Evolutionary conservation across 106 monocot genomes (phyloP).

Genomic region (Platanthera zijinensis): DNA sequence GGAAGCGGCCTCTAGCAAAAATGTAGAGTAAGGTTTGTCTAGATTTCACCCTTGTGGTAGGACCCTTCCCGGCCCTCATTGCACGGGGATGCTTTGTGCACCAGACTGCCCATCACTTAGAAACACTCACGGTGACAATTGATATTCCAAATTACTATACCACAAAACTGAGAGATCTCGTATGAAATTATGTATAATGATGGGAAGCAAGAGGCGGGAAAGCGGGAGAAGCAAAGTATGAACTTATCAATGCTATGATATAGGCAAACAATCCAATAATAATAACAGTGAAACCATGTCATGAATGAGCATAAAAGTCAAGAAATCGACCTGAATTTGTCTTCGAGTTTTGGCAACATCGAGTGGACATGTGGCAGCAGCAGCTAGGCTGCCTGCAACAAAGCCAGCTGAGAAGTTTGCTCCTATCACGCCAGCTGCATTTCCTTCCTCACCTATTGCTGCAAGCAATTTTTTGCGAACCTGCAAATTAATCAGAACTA

Average conservation of each 20-base stretch:
- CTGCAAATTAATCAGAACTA: slow-evolving; percentile 19
- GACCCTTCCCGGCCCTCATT: no score
- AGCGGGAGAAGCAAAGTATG: not conserved
- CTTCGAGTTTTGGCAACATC: slow-evolving; percentile 96
- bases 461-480: slow-evolving; percentile 57
- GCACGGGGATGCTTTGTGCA: no score
- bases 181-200: no score
- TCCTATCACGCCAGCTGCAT: slow-evolving; percentile 50
- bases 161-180: no score
- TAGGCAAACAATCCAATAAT: not conserved
- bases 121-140: no score
- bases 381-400: slow-evolving; percentile 82
- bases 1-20: no score
- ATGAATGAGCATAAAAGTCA: not conserved
- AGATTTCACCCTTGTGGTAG: no score
- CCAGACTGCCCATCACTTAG: no score
- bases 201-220: not conserved
- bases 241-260: not conserved
- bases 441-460: slow-evolving; percentile 53
- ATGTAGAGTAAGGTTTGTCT: no score
- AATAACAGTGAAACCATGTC: not conserved
- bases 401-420: slow-evolving; percentile 88
- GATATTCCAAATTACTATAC: no score
- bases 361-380: slow-evolving; percentile 87
- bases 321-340: slow-evolving; percentile 73